A percentile compares a stretch with the other conserved stretches of the same genome.
These are phyloP conservation scores for Bisporella sp. DNA, from an alignment of 2,329 filamentous ascomycete genomes.

Conservation along the genomic window DNA sequence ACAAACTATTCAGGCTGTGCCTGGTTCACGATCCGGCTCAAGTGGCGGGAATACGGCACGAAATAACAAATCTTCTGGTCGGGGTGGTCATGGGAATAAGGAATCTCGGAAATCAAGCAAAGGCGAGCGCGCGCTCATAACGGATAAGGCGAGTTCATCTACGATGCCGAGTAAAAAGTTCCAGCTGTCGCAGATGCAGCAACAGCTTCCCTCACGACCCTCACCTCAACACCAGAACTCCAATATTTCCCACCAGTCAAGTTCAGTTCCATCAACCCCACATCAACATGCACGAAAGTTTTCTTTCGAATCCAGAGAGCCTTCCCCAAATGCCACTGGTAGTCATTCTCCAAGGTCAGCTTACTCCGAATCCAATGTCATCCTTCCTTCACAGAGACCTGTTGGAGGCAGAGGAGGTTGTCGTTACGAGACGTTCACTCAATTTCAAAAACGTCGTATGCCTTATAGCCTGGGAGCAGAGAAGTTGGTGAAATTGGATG, in stretches of 20 bases:
- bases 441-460: slow-evolving; percentile 77
- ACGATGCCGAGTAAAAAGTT: slow-evolving; percentile 28
- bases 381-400: slow-evolving; percentile 60
- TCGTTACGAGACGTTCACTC: slow-evolving; percentile 81
- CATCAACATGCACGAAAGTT: slow-evolving; percentile 82
- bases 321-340: slow-evolving; percentile 69
- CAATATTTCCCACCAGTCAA: slow-evolving; percentile 61
- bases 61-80: slow-evolving; percentile 41
- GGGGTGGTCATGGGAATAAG: slow-evolving; percentile 51
- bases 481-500: slow-evolving; percentile 62
- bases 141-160: slow-evolving; percentile 43
- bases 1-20: slow-evolving; percentile 47
- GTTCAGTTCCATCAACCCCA: slow-evolving; percentile 87
- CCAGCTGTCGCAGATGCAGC: slow-evolving; percentile 22
- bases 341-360: slow-evolving; percentile 85
- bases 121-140: slow-evolving; percentile 55
- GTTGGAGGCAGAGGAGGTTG: slow-evolving; percentile 59
- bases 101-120: slow-evolving; percentile 48
- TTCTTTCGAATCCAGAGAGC: slow-evolving; percentile 69
- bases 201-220: slow-evolving; percentile 23
- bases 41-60: slow-evolving; percentile 32
- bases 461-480: slow-evolving; percentile 87
- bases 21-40: slow-evolving; percentile 44
- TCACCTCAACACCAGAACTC: slow-evolving; percentile 39
- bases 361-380: slow-evolving; percentile 79